Conservation (phyloP, 805 yeast genomes). For the Wickerhamomyces ciferrii region DNA sequence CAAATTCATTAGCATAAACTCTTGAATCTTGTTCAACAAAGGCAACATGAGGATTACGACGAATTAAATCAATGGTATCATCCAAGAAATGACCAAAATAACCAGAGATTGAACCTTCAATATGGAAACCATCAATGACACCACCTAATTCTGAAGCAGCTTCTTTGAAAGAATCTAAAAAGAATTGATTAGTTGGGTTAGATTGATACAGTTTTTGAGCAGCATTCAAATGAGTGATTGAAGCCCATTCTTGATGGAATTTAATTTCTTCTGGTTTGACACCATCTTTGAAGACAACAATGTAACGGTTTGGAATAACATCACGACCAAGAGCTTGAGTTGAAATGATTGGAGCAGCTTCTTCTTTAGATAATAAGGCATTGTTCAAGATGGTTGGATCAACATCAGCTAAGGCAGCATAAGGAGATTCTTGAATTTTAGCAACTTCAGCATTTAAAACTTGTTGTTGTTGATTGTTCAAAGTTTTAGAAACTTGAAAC, state of each 20-base stretch:
- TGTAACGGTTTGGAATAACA: constrained; percentile 70
- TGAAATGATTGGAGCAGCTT: constrained; percentile 42
- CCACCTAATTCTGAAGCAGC: constrained; percentile 39
- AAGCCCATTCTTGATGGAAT: constrained; percentile 67
- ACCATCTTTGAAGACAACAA: constrained; percentile 74
- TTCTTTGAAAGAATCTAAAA: constrained; percentile 24
- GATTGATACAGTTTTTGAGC: constrained; percentile 30
- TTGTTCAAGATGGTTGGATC: constrained; percentile 11
- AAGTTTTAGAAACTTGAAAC: constrained; percentile 19
- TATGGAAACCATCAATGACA: constrained; percentile 53
- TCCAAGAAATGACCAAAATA: constrained; percentile 83
- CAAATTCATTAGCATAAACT: constrained; percentile 59
- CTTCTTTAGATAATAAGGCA: constrained; percentile 10
- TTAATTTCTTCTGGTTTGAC: constrained; percentile 45
- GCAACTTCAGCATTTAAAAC: constrained; percentile 2
- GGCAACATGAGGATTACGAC: constrained; percentile 58
- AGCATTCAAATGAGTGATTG: constrained; percentile 42
- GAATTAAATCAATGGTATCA: constrained; percentile 66
- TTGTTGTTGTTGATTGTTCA: constrained; percentile 1
- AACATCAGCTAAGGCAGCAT: constrained; percentile 11
- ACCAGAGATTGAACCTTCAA: constrained; percentile 59
- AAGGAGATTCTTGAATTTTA: constrained; percentile 7
- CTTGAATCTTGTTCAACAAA: constrained; percentile 73
- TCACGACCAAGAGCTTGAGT: constrained; percentile 37
- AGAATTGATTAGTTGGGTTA: constrained; percentile 32